phyloP scores from a whole-genome alignment of 2,329 filamentous ascomycete species.

The Chaetomium globosum region DNA sequence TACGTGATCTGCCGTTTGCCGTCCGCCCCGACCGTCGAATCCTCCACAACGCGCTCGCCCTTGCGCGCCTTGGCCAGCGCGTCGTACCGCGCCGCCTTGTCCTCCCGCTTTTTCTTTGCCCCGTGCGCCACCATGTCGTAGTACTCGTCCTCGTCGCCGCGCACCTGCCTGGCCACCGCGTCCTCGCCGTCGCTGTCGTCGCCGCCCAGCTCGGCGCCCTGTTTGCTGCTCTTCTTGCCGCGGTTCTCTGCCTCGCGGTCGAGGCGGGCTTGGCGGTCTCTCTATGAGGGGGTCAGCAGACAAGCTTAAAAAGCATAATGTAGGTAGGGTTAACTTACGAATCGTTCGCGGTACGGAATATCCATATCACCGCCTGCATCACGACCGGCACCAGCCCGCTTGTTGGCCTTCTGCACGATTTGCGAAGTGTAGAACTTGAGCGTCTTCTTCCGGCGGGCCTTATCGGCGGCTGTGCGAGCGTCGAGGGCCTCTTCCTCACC shows the following conservation, averaged over 20 bases:
- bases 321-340: slow-evolving; percentile 44
- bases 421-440: slow-evolving; percentile 98
- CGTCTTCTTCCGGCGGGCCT: slow-evolving; percentile 85
- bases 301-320: neutral
- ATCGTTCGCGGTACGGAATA: slow-evolving; percentile 84
- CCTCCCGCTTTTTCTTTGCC: slow-evolving; percentile 71
- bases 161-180: slow-evolving; percentile 53
- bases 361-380: slow-evolving; percentile 79
- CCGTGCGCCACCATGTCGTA: slow-evolving; percentile 82
- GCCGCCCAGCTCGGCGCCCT: slow-evolving; percentile 67
- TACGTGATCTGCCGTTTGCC: slow-evolving; percentile 93
- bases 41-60: slow-evolving; percentile 63
- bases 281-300: slow-evolving; percentile 39
- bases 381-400: slow-evolving; percentile 71
- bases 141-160: slow-evolving; percentile 68
- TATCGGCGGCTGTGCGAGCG: slow-evolving; percentile 77
- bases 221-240: slow-evolving; percentile 66
- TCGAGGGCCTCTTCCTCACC: slow-evolving; percentile 85
- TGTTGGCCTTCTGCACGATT: slow-evolving; percentile 91
- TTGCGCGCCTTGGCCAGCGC: slow-evolving; percentile 65
- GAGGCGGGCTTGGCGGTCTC: slow-evolving; percentile 81
- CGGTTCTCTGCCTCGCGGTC: slow-evolving; percentile 86
- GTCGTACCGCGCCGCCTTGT: slow-evolving; percentile 63
- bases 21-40: slow-evolving; percentile 73
- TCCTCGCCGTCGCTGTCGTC: slow-evolving; percentile 71